phyloP scores from a whole-genome alignment of 31 red algal species.

The Endocladia muricata region DNA sequence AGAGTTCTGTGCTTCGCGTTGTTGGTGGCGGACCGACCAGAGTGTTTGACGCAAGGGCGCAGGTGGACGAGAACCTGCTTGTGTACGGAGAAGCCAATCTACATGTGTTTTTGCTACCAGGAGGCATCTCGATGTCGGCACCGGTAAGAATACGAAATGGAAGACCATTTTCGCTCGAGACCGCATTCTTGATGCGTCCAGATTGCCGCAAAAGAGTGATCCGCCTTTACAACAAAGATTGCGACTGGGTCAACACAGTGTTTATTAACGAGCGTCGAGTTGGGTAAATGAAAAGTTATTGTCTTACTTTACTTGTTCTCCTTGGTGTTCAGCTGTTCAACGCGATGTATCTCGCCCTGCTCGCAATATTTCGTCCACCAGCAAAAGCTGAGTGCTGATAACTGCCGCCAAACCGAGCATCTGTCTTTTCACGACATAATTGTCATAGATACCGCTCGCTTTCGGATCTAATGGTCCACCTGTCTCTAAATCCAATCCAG shows the following conservation, averaged over 20 bases:
- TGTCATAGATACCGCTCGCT: constrained; percentile 79
- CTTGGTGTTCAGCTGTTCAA: no score
- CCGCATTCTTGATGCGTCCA: constrained; percentile 64
- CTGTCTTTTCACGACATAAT: constrained; percentile 87
- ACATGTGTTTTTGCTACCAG: constrained; percentile 69
- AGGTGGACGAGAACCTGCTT: constrained; percentile 55
- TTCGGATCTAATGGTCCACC: constrained; percentile 87
- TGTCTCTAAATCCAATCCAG: constrained; percentile 78
- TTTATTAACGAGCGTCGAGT: constrained; percentile 76
- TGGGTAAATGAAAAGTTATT: no score
- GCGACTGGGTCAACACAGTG: constrained; percentile 76
- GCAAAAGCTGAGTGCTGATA: constrained; percentile 87
- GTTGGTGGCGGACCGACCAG: constrained; percentile 44
- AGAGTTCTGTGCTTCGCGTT: constrained; percentile 54
- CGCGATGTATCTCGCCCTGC: constrained; percentile 84
- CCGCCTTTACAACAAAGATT: constrained; percentile 58
- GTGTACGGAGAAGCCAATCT: constrained; percentile 58
- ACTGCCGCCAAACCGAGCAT: constrained; percentile 74
- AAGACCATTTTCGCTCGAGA: constrained; percentile 59
- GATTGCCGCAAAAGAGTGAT: constrained; percentile 67
- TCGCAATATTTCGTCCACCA: constrained; percentile 94
- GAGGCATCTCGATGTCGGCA: constrained; percentile 50
- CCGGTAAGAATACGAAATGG: constrained; percentile 59
- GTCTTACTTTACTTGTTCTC: no score
- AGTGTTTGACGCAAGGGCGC: constrained; percentile 60